These are phyloP conservation scores for Cladosporium phlei DNA, from an alignment of 2,329 filamentous ascomycete genomes.

Conservation along the genomic window DNA sequence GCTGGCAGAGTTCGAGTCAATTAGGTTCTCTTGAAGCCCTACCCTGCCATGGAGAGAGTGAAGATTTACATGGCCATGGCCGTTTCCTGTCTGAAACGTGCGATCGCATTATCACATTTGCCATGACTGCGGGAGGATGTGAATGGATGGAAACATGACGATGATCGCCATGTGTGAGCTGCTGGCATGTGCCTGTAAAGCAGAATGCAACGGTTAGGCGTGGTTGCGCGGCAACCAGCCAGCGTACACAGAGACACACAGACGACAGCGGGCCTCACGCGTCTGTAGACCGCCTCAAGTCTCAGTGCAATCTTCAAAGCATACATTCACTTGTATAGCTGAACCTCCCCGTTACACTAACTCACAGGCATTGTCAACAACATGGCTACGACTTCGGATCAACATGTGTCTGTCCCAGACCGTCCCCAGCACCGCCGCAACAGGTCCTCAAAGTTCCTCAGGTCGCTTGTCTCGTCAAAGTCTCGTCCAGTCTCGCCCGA, in stretches of 20 bases:
- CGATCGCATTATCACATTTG: neutral
- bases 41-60: too few species aligned
- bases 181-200: slow-evolving; percentile 1
- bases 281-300: too few species aligned
- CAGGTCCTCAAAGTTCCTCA: slow-evolving; percentile 39
- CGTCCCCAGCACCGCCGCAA: slow-evolving; percentile 28
- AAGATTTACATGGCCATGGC: too few species aligned
- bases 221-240: neutral
- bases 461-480: slow-evolving; percentile 50
- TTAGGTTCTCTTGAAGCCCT: too few species aligned
- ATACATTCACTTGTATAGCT: slow-evolving; percentile 14
- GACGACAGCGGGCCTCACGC: too few species aligned
- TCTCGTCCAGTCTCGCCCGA: slow-evolving; percentile 10
- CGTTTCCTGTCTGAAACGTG: too few species aligned
- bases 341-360: neutral
- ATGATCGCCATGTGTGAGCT: neutral
- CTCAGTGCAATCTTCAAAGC: too few species aligned
- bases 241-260: too few species aligned
- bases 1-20: too few species aligned
- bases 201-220: neutral
- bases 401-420: neutral
- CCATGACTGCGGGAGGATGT: neutral
- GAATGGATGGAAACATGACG: neutral
- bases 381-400: neutral
- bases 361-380: neutral